Base-by-base conservation (phyloP, 208 protist genomes). In the Angomonas ambiguus region DNA sequence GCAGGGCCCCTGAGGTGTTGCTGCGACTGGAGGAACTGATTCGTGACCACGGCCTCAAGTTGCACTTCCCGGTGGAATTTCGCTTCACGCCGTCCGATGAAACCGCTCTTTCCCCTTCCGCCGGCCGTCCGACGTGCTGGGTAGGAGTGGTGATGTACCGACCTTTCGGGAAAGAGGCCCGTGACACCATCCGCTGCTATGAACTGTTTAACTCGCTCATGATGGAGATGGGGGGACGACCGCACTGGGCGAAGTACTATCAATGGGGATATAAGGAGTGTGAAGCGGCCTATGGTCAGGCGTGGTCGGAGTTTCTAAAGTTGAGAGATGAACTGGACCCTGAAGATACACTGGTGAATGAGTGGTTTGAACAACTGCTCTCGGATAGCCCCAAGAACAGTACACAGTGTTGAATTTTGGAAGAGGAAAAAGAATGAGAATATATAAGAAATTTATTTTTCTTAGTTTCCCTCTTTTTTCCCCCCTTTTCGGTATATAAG, bases 61-160 rank as follows among this genome's bases (percentile, higher is more conserved):
- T 92, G 3, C 82, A 94, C 73, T 94, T 94, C 63, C 88, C 88
- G 1, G 80, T 94, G n/a, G 88, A 94, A 56, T 87, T 94, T 35
- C 77, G 88, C 64, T 94, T 94, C 66, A 77, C 74, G 0, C 77
- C 72, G 24, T 61, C 71, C 0, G 88, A 94, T 53, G 48, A 35
- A 38, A 80, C 78, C 2, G 78, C 75, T 63, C 66, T 94, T 67
- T 88, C 81, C 1, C 88, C 88, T 0, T 77, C 77, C 0, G 62
- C 73, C 35, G 83, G 79, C 2, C 77, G 85, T 10, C 60, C 67
- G 8, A 92, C 81, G 33, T 94, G 88, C 68, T 94, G 85, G 83
- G 82, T 94, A 38, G 88, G 88, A 8, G 77, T 91, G n/a, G 83
- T 94, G 27, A 94, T 94, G 85, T 94, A 94, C 77, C 70, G 75